phyloP scores from a whole-genome alignment of 2,329 filamentous ascomycete genomes.

The Scedosporium dehoogii region DNA sequence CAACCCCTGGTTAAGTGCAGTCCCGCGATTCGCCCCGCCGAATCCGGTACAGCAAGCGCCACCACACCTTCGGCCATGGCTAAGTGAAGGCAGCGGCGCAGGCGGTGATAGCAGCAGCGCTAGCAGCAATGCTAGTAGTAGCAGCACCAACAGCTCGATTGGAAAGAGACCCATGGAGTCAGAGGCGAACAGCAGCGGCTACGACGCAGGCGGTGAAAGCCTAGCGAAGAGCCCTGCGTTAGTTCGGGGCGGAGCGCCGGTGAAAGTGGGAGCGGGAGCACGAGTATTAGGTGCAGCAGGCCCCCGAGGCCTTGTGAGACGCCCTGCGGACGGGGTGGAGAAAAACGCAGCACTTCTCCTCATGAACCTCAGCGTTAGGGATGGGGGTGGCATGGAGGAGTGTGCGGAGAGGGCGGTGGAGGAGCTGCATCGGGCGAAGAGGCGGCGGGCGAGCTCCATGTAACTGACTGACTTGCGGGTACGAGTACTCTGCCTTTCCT shows the following conservation, averaged over 20 bases:
- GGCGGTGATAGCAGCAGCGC: neutral
- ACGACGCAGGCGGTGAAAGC: constrained; percentile 1
- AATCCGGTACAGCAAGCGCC: neutral
- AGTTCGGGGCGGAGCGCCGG: neutral
- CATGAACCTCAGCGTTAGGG: constrained; percentile 35
- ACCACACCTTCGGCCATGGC: neutral
- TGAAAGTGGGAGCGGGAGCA: neutral
- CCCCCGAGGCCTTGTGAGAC: neutral
- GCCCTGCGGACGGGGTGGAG: constrained; percentile 16
- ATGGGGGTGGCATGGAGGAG: constrained; percentile 15
- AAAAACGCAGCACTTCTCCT: constrained; percentile 37
- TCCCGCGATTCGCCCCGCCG: constrained; percentile 25
- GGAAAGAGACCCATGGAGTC: neutral
- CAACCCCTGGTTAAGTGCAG: constrained; percentile 33
- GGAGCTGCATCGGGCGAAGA: constrained; percentile 23
- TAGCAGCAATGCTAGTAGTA: neutral
- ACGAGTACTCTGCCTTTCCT: neutral
- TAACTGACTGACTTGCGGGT: constrained; percentile 13
- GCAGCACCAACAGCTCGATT: neutral
- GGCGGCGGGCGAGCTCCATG: constrained; percentile 29
- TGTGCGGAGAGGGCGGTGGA: constrained; percentile 9
- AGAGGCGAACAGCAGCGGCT: neutral
- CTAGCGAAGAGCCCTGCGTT: neutral
- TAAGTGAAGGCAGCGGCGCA: neutral
- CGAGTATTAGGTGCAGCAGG: neutral